Conservation (phyloP, 1,284 basidiomycete species). For the Irpex lacteus region DNA sequence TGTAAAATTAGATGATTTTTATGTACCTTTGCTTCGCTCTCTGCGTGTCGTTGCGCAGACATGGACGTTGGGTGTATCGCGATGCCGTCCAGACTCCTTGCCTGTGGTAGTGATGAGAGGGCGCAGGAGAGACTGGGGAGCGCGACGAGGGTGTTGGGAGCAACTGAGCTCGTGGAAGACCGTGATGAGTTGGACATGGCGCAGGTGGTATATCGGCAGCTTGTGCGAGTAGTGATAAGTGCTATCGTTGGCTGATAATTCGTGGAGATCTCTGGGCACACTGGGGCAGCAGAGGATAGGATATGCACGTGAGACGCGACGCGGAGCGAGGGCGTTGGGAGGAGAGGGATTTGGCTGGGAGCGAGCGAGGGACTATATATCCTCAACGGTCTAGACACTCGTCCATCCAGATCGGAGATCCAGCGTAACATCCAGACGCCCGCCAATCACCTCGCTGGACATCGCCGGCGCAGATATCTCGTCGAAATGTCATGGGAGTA, state of each 20-base stretch:
- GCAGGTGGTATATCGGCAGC: constrained; percentile 15
- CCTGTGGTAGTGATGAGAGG: constrained; percentile 65
- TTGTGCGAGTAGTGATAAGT: neutral
- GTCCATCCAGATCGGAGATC: neutral
- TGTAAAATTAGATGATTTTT: neutral
- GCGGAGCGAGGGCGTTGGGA: constrained; percentile 2
- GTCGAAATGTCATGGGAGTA: no score
- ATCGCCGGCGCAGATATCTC: no score
- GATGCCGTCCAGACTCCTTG: constrained; percentile 62
- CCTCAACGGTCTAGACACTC: neutral
- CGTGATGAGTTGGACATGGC: constrained; percentile 27
- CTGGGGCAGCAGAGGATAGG: neutral
- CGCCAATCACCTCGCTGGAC: neutral
- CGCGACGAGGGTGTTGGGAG: constrained; percentile 52
- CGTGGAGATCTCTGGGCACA: neutral
- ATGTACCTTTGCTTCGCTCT: constrained; percentile 70
- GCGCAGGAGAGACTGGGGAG: constrained; percentile 67
- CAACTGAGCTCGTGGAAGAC: constrained; percentile 22
- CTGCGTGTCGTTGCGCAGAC: constrained; percentile 61
- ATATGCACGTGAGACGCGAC: neutral
- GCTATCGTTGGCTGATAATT: neutral
- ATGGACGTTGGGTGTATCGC: constrained; percentile 64
- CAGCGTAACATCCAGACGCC: neutral
- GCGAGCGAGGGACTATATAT: neutral
- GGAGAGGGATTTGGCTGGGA: neutral